Percentiles rank a stretch among this genome's conserved stretches.
Conservation (phyloP, 805 yeast genomes). For the Lipomyces orientalis region DNA sequence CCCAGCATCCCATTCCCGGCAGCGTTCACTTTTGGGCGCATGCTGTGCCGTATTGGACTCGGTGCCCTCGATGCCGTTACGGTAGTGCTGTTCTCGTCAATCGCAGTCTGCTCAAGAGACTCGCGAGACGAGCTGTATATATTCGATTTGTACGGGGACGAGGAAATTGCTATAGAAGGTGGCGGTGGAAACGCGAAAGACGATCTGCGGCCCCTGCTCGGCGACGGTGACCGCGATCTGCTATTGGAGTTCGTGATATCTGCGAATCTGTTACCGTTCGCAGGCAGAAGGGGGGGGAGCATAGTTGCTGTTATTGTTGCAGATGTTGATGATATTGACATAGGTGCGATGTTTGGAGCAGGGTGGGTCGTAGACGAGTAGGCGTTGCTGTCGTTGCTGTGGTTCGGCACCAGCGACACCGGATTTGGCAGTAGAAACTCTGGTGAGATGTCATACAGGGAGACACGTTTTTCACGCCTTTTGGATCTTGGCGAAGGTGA, state of each 20-base stretch:
- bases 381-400: constrained; percentile 8
- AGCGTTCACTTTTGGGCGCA: constrained; percentile 6
- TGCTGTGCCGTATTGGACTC: constrained; percentile 26
- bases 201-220: constrained; percentile 13
- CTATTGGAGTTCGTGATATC: neutral
- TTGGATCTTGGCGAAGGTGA: constrained; percentile 15
- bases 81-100: constrained; percentile 31
- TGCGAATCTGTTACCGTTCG: constrained; percentile 1
- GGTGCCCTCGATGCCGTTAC: constrained; percentile 23
- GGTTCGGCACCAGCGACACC: constrained; percentile 17
- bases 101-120: constrained; percentile 31
- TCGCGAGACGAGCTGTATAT: constrained; percentile 24
- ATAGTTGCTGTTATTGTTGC: constrained; percentile 7
- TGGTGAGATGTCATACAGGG: constrained; percentile 34
- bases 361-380: constrained; percentile 10
- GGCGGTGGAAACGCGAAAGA: constrained; percentile 30
- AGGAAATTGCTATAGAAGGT: constrained; percentile 14
- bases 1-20: neutral
- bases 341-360: neutral
- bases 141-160: constrained; percentile 26
- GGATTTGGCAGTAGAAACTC: constrained; percentile 29
- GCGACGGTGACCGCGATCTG: constrained; percentile 19
- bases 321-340: neutral
- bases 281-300: neutral
- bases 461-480: constrained; percentile 33